phyloP scores from a whole-genome alignment of 2,329 filamentous ascomycete species.

The Clathrospora elynae region DNA sequence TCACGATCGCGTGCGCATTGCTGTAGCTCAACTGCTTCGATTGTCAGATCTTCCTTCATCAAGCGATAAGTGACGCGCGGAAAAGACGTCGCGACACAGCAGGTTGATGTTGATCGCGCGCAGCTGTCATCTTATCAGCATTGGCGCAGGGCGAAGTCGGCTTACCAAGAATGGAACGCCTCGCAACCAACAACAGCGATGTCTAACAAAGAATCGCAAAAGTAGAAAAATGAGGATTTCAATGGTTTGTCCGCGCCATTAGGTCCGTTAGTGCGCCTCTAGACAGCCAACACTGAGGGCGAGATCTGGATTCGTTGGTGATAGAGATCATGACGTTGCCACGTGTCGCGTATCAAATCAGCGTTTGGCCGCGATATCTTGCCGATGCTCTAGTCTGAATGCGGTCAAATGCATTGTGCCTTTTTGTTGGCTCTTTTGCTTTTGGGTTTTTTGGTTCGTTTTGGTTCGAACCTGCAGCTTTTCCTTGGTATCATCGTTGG shows the following conservation, averaged over 20 bases:
- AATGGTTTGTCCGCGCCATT: constrained; percentile 22
- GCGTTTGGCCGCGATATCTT: constrained; percentile 1
- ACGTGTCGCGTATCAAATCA: constrained; percentile 10
- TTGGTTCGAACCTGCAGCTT: not conserved
- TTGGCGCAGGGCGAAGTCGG: constrained; percentile 17
- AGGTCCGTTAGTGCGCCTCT: constrained; percentile 18
- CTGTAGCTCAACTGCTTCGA: constrained; percentile 16
- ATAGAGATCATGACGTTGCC: constrained; percentile 23
- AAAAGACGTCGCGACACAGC: constrained; percentile 2
- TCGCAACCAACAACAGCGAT: constrained; percentile 7
- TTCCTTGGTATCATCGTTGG: not conserved
- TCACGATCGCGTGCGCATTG: constrained; percentile 25
- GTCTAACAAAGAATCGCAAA: not conserved
- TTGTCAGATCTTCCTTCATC: constrained; percentile 11
- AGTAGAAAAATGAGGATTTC: not conserved
- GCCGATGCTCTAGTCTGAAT: constrained; percentile 6
- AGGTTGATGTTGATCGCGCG: constrained; percentile 1
- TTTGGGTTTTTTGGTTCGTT: not conserved
- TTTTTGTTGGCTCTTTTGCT: not conserved
- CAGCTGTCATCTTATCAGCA: constrained; percentile 15
- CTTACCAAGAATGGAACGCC: constrained; percentile 31
- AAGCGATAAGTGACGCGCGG: constrained; percentile 1
- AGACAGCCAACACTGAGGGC: constrained; percentile 1
- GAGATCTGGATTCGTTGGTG: constrained; percentile 11
- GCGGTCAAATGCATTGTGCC: not conserved